Base-by-base conservation (phyloP, 768 basidiomycete genomes). In the Hericium rajendrae region DNA sequence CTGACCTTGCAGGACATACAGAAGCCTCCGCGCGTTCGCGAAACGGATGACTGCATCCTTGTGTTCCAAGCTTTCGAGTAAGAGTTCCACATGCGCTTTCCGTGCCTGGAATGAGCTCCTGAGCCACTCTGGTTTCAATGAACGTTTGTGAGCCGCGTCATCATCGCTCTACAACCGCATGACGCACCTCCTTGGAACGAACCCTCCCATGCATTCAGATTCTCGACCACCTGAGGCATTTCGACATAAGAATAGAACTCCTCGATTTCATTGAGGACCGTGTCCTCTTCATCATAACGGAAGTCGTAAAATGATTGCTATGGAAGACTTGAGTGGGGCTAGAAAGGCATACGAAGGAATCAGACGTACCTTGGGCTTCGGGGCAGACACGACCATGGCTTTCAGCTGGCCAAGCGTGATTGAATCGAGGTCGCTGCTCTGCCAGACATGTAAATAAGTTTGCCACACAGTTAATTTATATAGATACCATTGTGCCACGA, bases 201-300 rank as follows among this genome's bases (percentile, higher is more conserved):
- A 40, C 85, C 85, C 65, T 88, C 82, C 88, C 92, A 97, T 48
- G 90, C 87, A 66, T 84, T 86, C 61, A 91, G 74, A 68, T 92
- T 91, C 75, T 91, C 89, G 2, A 82, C 83, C 20, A 93, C 86
- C 68, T 94, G 90, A 0, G 88, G 82, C 82, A 93, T 91, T 75
- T 97, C 95, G 59, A 92, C 85, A 71, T 97, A 99, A 20, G 92
- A 91, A 71, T 95, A 98, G 73, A 98, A 97, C 71, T 99, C 97
- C 58, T 97, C 91, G 40, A 99, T 85, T 69, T 99, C 97, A 65
- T 89, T 88, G 80, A 95, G 86, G 18, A 97, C 84, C 4, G 91
- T 94, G 71, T 97, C 92, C 67, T 95, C 94, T 69, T 98, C 94
- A 63, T 95, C 91, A 69, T 97, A 97, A 59, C 88, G 83, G 72